These are phyloP conservation scores for Amanita pallidorosea DNA, from an alignment of 768 basidiomycete genomes.

Conservation along the genomic window DNA sequence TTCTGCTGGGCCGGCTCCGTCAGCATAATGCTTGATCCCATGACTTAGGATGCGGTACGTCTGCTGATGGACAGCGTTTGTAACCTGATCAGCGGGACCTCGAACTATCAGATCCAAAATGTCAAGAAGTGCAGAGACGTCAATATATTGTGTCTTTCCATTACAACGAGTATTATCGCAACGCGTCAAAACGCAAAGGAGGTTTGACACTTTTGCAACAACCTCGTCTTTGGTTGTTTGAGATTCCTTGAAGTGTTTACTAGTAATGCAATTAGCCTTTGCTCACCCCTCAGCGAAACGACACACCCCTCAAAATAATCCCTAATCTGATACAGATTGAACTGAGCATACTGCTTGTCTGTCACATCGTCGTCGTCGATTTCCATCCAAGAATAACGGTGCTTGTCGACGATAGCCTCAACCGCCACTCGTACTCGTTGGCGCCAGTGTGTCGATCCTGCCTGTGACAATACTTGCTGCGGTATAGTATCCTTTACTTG, in stretches of 20 bases:
- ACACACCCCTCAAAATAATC: slow-evolving; percentile 31
- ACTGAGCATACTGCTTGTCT: slow-evolving; percentile 28
- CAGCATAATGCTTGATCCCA: slow-evolving; percentile 33
- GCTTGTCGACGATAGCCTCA: slow-evolving; percentile 31
- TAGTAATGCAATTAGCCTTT: slow-evolving; percentile 11
- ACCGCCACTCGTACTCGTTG: slow-evolving; percentile 20
- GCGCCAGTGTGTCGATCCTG: slow-evolving; percentile 17
- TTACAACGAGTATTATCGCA: slow-evolving; percentile 22
- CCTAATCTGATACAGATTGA: slow-evolving; percentile 36
- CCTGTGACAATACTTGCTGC: background rate
- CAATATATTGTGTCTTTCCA: slow-evolving; percentile 14
- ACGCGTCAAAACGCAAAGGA: slow-evolving; percentile 27
- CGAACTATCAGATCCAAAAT: slow-evolving; percentile 31
- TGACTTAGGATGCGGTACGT: slow-evolving; percentile 28
- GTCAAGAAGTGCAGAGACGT: slow-evolving; percentile 22
- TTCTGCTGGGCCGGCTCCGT: slow-evolving; percentile 16
- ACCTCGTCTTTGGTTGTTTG: slow-evolving; percentile 17
- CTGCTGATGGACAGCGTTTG: slow-evolving; percentile 31
- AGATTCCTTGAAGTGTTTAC: slow-evolving; percentile 22
- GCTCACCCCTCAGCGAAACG: background rate
- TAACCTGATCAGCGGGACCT: slow-evolving; percentile 36
- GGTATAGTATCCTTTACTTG: background rate
- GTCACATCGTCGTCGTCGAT: slow-evolving; percentile 30
- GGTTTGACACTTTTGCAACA: slow-evolving; percentile 18
- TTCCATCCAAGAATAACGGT: slow-evolving; percentile 44